Percentiles rank a stretch among this genome's conserved stretches.
phyloP scores from a whole-genome alignment of 176 grass and related monocot genomes.

The Carex kokanica region DNA sequence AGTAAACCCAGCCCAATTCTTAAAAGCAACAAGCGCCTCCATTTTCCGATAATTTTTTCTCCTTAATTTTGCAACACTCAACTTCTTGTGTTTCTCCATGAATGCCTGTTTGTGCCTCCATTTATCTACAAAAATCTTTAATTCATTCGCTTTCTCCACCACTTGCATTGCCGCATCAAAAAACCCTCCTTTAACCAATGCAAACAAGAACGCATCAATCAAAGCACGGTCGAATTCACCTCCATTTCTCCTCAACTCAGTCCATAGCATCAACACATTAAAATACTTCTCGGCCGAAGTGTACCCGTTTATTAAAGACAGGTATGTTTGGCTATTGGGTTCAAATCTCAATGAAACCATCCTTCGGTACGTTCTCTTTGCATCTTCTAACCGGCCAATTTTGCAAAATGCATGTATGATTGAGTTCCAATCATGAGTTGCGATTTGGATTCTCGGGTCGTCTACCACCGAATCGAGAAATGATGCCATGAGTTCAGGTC shows the following conservation, averaged over 20 bases:
- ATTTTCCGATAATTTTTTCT: conserved; percentile 85
- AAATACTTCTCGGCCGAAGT: conserved; percentile 83
- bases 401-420: conserved; percentile 97
- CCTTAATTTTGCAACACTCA: conserved; percentile 81
- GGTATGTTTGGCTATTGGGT: conserved; percentile 86
- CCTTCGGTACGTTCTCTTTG: conserved; percentile 77
- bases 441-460: conserved; percentile 78
- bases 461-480: conserved; percentile 78
- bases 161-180: conserved; percentile 97
- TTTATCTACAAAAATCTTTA: conserved; percentile 97
- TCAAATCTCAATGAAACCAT: conserved; percentile 87
- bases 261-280: conserved; percentile 89
- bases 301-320: conserved; percentile 92
- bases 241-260: conserved; percentile 74
- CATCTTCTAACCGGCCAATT: conserved; percentile 79
- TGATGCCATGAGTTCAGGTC: conserved; percentile 88
- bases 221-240: conserved; percentile 68
- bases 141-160: conserved; percentile 83
- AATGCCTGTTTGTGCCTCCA: conserved; percentile 98
- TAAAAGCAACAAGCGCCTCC: conserved; percentile 91
- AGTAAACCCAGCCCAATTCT: conserved; percentile 94
- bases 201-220: conserved; percentile 84
- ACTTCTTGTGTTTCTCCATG: conserved; percentile 96
- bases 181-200: conserved; percentile 93
- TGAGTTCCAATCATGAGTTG: conserved; percentile 94